Conservation (phyloP, 495 filamentous ascomycete species). For the Cetradonia linearis region DNA sequence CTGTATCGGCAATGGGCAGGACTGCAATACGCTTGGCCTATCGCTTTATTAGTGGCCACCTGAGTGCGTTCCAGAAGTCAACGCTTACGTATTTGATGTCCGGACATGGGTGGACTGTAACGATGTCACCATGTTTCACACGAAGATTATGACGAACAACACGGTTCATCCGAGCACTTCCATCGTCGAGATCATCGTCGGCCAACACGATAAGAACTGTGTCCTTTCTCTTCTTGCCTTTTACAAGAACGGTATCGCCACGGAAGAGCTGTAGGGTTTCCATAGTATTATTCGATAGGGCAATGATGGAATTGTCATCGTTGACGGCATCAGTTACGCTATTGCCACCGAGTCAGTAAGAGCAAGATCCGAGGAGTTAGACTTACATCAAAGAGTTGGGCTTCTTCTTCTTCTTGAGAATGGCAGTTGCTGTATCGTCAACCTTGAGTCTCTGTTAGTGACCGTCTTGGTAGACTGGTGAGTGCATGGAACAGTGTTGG, state of each 20-base stretch:
- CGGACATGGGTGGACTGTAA: slow-evolving; percentile 97
- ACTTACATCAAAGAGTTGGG: slow-evolving; percentile 91
- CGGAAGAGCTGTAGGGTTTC: slow-evolving; percentile 96
- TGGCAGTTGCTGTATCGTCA: slow-evolving; percentile 91
- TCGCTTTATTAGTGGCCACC: slow-evolving; percentile 22
- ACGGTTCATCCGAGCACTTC: slow-evolving; percentile 91
- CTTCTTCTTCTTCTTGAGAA: slow-evolving; percentile 99
- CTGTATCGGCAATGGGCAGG: slow-evolving; percentile 93
- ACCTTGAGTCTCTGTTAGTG: slow-evolving; percentile 45
- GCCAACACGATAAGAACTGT: slow-evolving; percentile 95
- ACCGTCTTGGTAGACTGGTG: slow-evolving; percentile 12
- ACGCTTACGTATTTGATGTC: slow-evolving; percentile 97
- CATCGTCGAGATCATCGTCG: slow-evolving; percentile 96
- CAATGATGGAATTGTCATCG: slow-evolving; percentile 99
- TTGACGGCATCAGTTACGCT: slow-evolving; percentile 96
- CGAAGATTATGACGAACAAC: slow-evolving; percentile 96
- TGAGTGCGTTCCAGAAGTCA: slow-evolving; percentile 17
- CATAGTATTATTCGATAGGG: slow-evolving; percentile 98
- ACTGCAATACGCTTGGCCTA: slow-evolving; percentile 98
- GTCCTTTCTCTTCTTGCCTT: slow-evolving; percentile 99
- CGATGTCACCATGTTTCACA: slow-evolving; percentile 94
- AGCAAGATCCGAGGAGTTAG: not conserved
- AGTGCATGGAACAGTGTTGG: slow-evolving; percentile 15
- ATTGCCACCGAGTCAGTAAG: slow-evolving; percentile 33
- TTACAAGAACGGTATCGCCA: slow-evolving; percentile 93